A percentile compares a stretch with the other conserved stretches of the same genome.
Evolutionary conservation across 306 rosid genomes (phyloP).

Genomic region (Quercus variabilis): DNA sequence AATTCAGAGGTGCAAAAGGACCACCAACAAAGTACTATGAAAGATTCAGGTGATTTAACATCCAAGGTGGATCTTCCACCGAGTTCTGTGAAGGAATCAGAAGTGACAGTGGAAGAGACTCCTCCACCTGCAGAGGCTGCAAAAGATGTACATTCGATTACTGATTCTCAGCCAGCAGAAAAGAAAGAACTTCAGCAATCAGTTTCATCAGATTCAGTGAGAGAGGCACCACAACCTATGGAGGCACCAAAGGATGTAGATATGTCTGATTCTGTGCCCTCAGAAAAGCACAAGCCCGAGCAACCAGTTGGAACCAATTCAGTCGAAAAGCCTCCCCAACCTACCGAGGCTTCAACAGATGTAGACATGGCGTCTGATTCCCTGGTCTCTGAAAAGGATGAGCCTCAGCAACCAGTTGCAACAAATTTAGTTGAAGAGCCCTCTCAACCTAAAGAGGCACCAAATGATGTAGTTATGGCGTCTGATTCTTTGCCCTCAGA

Average conservation of each 20-base stretch:
- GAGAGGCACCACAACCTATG: slow-evolving; percentile 25
- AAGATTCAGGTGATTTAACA: slow-evolving; percentile 34
- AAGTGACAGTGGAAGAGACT: slow-evolving; percentile 40
- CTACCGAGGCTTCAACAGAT: slow-evolving; percentile 37
- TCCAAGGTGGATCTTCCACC: slow-evolving; percentile 42
- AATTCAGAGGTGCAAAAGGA: slow-evolving; percentile 36
- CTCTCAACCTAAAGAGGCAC: slow-evolving; percentile 33
- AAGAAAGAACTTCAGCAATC: slow-evolving; percentile 42
- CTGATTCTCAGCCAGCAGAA: slow-evolving; percentile 40
- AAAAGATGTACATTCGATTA: slow-evolving; percentile 32
- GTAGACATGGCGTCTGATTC: slow-evolving; percentile 42
- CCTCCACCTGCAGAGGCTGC: slow-evolving; percentile 26
- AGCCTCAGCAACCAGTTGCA: slow-evolving; percentile 21
- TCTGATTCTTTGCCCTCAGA: slow-evolving; percentile 31
- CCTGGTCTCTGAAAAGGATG: slow-evolving; percentile 29
- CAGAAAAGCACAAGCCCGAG: slow-evolving; percentile 22
- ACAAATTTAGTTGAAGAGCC: slow-evolving; percentile 4
- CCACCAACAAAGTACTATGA: slow-evolving; percentile 32
- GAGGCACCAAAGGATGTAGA: slow-evolving; percentile 36
- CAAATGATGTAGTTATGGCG: slow-evolving; percentile 30
- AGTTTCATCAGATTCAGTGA: slow-evolving; percentile 30
- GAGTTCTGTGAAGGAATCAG: slow-evolving; percentile 38
- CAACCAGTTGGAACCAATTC: slow-evolving; percentile 21
- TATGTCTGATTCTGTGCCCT: slow-evolving; percentile 31
- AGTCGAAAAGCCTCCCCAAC: slow-evolving; percentile 31